Base-by-base conservation (phyloP, 1,284 basidiomycete species). In the Paramarasmius palmivorus region DNA sequence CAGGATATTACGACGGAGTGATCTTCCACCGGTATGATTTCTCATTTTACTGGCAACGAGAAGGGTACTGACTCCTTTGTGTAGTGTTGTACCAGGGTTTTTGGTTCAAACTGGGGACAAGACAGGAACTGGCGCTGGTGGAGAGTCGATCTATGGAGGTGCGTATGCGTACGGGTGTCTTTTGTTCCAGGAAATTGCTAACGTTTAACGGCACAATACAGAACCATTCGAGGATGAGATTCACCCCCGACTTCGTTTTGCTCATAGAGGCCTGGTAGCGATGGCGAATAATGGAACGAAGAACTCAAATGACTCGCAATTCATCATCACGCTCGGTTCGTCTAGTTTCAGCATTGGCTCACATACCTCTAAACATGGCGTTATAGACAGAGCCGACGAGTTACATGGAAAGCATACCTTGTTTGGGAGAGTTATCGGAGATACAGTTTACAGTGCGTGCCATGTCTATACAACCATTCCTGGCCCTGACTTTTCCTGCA, bases 31-130 rank as follows among this genome's bases (percentile, higher is more conserved):
- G 96, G 82, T 86, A 72, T 19, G 78, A 60, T 46, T 40, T 15
- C 50, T 47, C 19, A 23, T 20, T 17, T 49, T 23, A 40, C 22
- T 49, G 23, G 25, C 20, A n/a, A 14, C 44, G 45, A 51, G 41
- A 56, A n/a, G n/a, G n/a, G 29, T 32, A 12, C 29, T 32, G 29
- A 32, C 12, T 32, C 40, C 40, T 29, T 46, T 25, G 26, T 22
- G 48, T 48, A 90, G 88, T 12, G 77, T 95, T 46, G 86, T 95
- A 3, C 90, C 93, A 2, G 82, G 84, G 26, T 98, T 98, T 67
- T 83, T 97, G 47, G 86, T 97, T 2, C 96, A 98, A 68, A 93
- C 94, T 1, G 96, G 96, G n/a, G 96, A 98, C 66, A 88, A 84
- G 54, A 95, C 94, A 0, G 93, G 93, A 0, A 95, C 92, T 0